A percentile compares a stretch with the other conserved stretches of the same genome.
These are phyloP conservation scores for Ceratobasidium sp. DNA, from an alignment of 1,284 basidiomycete species.

Conservation along the genomic window DNA sequence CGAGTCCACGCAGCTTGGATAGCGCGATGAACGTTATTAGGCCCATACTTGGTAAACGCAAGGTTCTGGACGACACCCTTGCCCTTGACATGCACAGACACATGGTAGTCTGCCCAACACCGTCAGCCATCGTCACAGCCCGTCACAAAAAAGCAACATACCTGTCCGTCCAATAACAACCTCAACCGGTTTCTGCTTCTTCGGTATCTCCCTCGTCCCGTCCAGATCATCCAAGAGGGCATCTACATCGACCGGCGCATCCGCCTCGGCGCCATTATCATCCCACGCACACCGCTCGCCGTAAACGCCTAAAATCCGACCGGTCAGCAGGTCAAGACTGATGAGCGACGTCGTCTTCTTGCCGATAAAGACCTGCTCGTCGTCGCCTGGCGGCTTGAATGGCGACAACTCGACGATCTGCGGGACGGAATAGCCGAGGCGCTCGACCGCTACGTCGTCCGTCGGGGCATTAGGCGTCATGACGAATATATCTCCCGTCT, in stretches of 20 bases:
- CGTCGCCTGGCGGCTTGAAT: constrained; percentile 77
- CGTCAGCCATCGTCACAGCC: not conserved
- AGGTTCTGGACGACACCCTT: constrained; percentile 70
- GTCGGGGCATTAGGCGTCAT: constrained; percentile 61
- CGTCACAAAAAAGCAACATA: constrained; percentile 56
- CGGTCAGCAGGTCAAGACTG: constrained; percentile 83
- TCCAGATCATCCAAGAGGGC: constrained; percentile 75
- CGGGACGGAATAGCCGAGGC: constrained; percentile 84
- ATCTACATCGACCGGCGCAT: constrained; percentile 52
- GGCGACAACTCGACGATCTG: constrained; percentile 90
- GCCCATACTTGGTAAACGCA: constrained; percentile 84
- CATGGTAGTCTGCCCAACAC: constrained; percentile 52
- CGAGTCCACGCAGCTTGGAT: constrained; percentile 72
- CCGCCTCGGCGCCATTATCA: constrained; percentile 54
- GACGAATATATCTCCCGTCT: constrained; percentile 89
- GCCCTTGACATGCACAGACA: constrained; percentile 54
- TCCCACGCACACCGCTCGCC: constrained; percentile 75
- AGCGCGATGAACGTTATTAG: constrained; percentile 78
- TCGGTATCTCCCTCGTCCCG: constrained; percentile 60
- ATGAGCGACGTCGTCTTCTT: constrained; percentile 85
- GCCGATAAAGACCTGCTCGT: constrained; percentile 80
- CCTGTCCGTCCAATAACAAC: constrained; percentile 86
- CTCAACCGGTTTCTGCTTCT: constrained; percentile 61
- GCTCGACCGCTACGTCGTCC: constrained; percentile 74
- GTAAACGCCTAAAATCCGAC: constrained; percentile 78